phyloP scores from a whole-genome alignment of 768 basidiomycete species.

The Leccinum imitatum region DNA sequence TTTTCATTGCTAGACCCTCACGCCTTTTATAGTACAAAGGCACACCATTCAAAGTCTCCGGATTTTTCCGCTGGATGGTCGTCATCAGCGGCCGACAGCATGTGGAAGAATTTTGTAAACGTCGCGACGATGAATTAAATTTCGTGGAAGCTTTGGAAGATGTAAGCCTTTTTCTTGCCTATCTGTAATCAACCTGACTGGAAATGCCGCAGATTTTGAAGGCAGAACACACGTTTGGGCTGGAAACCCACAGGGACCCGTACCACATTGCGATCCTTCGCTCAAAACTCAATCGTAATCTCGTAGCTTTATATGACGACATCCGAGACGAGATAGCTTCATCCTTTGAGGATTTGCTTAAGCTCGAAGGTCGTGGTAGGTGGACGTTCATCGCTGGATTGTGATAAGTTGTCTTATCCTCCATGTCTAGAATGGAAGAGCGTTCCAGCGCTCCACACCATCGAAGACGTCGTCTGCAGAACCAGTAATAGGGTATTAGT shows the following conservation, averaged over 20 bases:
- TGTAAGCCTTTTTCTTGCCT: neutral
- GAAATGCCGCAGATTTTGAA: slow-evolving; percentile 34
- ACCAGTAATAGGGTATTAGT: slow-evolving; percentile 14
- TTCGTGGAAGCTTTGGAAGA: slow-evolving; percentile 25
- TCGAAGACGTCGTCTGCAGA: slow-evolving; percentile 10
- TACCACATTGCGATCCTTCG: slow-evolving; percentile 36
- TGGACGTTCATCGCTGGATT: neutral
- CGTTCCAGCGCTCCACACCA: neutral
- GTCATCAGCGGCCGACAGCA: slow-evolving; percentile 32
- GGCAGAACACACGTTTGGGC: slow-evolving; percentile 38
- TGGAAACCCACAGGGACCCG: slow-evolving; percentile 25
- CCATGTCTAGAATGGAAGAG: slow-evolving; percentile 16
- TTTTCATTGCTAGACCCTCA: neutral
- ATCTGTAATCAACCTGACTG: neutral
- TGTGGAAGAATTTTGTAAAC: slow-evolving; percentile 41
- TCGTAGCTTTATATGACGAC: slow-evolving; percentile 38
- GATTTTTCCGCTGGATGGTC: slow-evolving; percentile 39
- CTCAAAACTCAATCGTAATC: slow-evolving; percentile 36
- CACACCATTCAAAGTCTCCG: slow-evolving; percentile 32
- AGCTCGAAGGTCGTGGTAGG: slow-evolving; percentile 20
- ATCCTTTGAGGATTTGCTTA: slow-evolving; percentile 41
- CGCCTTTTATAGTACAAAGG: slow-evolving; percentile 26
- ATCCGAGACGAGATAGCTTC: slow-evolving; percentile 45
- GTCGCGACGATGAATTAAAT: slow-evolving; percentile 40
- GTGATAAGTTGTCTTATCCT: neutral